phyloP scores from a whole-genome alignment of 352 stramenopile genomes.

The Globisporangium spinosum region DNA sequence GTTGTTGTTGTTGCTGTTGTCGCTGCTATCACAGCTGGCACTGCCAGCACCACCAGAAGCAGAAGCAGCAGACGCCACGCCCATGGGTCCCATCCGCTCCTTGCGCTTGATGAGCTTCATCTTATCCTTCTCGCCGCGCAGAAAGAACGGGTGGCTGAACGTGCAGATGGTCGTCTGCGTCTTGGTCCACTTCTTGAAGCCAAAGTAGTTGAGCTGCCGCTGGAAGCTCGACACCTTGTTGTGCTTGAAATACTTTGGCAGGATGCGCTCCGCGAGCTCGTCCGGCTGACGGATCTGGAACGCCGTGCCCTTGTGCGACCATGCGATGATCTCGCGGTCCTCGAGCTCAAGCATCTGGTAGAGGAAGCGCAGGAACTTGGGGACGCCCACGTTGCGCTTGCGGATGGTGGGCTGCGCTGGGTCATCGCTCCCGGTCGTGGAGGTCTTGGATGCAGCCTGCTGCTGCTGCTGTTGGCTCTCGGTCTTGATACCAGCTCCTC shows the following conservation, averaged over 20 bases:
- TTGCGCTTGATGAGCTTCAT: conserved; percentile 80
- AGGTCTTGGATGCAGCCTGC: background rate
- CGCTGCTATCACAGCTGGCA: background rate
- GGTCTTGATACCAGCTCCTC: background rate
- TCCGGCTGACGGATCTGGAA: conserved; percentile 71
- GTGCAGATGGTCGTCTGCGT: conserved; percentile 74
- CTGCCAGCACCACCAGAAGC: background rate
- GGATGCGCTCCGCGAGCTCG: conserved; percentile 45
- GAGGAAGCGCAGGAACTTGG: conserved; percentile 66
- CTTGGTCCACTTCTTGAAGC: conserved; percentile 83
- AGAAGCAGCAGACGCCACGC: background rate
- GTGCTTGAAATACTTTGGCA: conserved; percentile 78
- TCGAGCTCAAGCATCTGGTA: conserved; percentile 72
- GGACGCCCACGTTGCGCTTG: conserved; percentile 59
- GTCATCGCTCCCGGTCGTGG: background rate
- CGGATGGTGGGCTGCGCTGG: conserved; percentile 24
- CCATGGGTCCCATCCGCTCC: conserved; percentile 27
- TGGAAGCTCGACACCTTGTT: conserved; percentile 82
- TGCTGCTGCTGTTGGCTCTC: background rate
- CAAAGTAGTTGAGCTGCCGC: conserved; percentile 78
- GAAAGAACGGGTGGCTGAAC: conserved; percentile 69
- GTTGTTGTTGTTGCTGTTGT: conserved; percentile 2
- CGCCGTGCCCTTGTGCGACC: conserved; percentile 62
- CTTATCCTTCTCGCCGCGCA: conserved; percentile 50
- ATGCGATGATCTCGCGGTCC: conserved; percentile 50